Evolutionary conservation across 2,329 filamentous ascomycete species (phyloP), one percentile per base, ranked within the genome.

Genomic region (Dendrostoma leiphaemia): DNA sequence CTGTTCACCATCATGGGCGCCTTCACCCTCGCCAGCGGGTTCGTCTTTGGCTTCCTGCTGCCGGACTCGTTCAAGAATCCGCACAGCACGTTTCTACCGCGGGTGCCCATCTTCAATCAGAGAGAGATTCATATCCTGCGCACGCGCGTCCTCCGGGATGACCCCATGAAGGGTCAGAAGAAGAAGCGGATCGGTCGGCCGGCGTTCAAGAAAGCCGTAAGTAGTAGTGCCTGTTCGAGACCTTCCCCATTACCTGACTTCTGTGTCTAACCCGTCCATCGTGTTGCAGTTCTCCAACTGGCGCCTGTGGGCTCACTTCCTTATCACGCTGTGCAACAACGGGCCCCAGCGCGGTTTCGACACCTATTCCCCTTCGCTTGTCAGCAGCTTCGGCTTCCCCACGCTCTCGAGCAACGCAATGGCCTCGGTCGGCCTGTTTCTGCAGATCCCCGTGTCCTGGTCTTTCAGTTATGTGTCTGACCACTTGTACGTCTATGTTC

Each of bases 291-390:
- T n/a, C n/a, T n/a, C n/a, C 32, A 75, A 78, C 64, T 79, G 77
- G 66, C 71, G 78, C 1, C 69, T 82, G 17, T 76, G 76, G 69
- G 65, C 74, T 8, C 80, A 83, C 50, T 69, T 78, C 6, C 55
- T 77, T 17, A 74, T 83, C 58, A 79, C 80, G 35, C 57, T 79
- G 28, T 57, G 69, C 64, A 79, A 78, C 66, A 72, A 78, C 59
- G 65, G 76, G n/a, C 74, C 77, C 19, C 70, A 78, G 60, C 59
- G 71, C 63, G 71, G 72, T 2, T 73, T 79, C 46, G 71, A 79
- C 54, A 78, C 79, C 3, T 82, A 84, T 57, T 73, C 76, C 0
- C 80, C 81, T 0, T 74, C 75, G 7, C 77, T 84, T 43, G 77
- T 83, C 55, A 74, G 68, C 45, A 72, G 71, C 10, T 76, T 83